phyloP scores from a whole-genome alignment of 345 rosid species.

The Sisymbrium altissimum region DNA sequence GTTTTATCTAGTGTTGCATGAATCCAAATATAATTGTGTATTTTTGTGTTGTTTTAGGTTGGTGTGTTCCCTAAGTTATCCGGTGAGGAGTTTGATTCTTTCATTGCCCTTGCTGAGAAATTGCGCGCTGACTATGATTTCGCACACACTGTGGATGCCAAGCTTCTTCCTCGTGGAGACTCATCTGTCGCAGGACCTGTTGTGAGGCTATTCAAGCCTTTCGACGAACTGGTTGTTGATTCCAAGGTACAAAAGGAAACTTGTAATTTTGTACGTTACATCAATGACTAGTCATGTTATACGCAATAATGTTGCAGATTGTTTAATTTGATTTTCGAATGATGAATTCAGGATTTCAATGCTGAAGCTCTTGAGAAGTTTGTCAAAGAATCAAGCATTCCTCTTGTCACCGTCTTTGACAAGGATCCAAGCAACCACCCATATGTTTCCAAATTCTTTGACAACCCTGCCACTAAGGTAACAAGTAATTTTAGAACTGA shows the following conservation, averaged over 20 bases:
- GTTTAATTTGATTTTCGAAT: background rate
- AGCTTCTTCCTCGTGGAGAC: slow-evolving; percentile 90
- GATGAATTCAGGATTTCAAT: slow-evolving; percentile 59
- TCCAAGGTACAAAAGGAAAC: slow-evolving; percentile 49
- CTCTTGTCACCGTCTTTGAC: slow-evolving; percentile 65
- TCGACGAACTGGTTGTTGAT: slow-evolving; percentile 83
- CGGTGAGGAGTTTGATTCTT: slow-evolving; percentile 81
- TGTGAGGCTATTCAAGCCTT: slow-evolving; percentile 94
- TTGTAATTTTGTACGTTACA: background rate
- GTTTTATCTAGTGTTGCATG: background rate
- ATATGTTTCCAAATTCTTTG: slow-evolving; percentile 62
- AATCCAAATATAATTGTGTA: background rate
- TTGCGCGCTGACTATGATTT: slow-evolving; percentile 86
- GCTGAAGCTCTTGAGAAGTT: slow-evolving; percentile 78
- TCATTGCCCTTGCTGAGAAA: slow-evolving; percentile 66
- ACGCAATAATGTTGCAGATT: background rate
- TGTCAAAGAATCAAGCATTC: slow-evolving; percentile 69
- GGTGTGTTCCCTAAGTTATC: slow-evolving; percentile 89
- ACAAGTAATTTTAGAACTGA: background rate
- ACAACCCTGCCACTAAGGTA: slow-evolving; percentile 74
- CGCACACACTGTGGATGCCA: slow-evolving; percentile 80
- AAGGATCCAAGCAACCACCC: slow-evolving; percentile 77
- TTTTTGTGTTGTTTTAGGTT: slow-evolving; percentile 47
- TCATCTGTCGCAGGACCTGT: slow-evolving; percentile 77
- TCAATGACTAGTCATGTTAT: background rate